Percentiles rank a stretch among this genome's conserved stretches.
These are phyloP conservation scores for Ophiocordyceps camponoti-saundersi DNA, from an alignment of 2,329 filamentous ascomycete species.

Conservation along the genomic window DNA sequence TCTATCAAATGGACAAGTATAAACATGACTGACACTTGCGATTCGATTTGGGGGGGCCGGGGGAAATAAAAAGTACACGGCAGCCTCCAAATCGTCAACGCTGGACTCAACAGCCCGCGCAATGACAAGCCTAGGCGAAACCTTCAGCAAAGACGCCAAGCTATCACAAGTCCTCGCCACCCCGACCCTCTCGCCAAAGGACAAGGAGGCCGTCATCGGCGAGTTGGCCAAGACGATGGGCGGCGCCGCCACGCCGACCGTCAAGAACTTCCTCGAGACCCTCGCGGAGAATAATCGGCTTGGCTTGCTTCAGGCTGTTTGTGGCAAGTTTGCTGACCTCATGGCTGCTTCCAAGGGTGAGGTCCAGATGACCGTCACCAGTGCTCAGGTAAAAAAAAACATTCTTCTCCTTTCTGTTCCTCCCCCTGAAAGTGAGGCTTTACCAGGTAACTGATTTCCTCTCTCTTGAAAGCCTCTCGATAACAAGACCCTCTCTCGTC, in stretches of 20 bases:
- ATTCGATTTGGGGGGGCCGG: background rate
- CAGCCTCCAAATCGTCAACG: conserved; percentile 69
- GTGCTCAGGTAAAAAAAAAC: conserved; percentile 47
- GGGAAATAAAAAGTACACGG: conserved; percentile 58
- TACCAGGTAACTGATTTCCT: too few relatives aligned
- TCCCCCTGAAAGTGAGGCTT: background rate
- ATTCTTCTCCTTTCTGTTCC: background rate
- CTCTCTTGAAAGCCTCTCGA: conserved; percentile 56
- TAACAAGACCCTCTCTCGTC: conserved; percentile 64
- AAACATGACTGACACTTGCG: background rate
- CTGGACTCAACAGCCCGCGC: conserved; percentile 78
- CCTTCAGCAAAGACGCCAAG: conserved; percentile 72
- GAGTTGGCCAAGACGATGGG: conserved; percentile 79
- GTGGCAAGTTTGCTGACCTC: conserved; percentile 71
- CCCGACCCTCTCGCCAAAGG: conserved; percentile 58
- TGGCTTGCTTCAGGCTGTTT: conserved; percentile 62
- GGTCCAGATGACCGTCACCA: conserved; percentile 83
- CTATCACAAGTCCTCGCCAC: conserved; percentile 59
- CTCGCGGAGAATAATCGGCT: conserved; percentile 96
- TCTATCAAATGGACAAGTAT: background rate
- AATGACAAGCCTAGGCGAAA: conserved; percentile 49
- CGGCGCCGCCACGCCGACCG: conserved; percentile 50
- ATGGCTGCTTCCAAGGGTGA: conserved; percentile 85
- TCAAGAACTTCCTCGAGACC: conserved; percentile 86
- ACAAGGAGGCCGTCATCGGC: conserved; percentile 74